Evolutionary conservation across 148 eudicot species (phyloP).

Genomic region (Gaultheria prostrata): DNA sequence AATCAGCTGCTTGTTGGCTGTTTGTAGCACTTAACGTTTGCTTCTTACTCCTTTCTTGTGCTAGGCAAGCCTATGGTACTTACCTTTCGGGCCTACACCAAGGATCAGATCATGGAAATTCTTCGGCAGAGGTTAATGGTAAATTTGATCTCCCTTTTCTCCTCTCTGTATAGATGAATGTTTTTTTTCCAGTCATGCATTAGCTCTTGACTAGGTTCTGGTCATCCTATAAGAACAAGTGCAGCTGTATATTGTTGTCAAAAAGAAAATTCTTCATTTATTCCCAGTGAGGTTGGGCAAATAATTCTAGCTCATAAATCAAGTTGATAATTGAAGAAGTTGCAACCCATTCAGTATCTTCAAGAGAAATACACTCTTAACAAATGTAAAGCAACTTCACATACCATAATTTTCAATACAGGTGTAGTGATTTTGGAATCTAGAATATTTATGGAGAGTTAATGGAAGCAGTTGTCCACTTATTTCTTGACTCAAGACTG

Average conservation of each 20-base stretch:
- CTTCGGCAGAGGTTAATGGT: slow-evolving; percentile 74
- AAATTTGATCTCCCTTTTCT: slow-evolving; percentile 11
- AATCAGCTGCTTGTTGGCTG: neutral
- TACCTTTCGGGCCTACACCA: slow-evolving; percentile 84
- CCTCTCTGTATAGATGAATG: neutral
- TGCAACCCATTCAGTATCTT: neutral
- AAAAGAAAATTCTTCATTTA: neutral
- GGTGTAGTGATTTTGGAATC: neutral
- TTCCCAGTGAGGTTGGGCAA: neutral
- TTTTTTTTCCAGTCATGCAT: neutral
- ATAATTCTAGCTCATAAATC: neutral
- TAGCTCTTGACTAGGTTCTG: neutral
- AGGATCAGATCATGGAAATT: slow-evolving; percentile 77
- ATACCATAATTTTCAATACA: too few relatives aligned
- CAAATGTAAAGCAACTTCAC: neutral
- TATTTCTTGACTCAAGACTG: slow-evolving; percentile 4
- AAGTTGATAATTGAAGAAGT: neutral
- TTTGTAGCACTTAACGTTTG: neutral
- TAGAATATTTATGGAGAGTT: too few relatives aligned
- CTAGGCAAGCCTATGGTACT: slow-evolving; percentile 80
- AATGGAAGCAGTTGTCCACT: neutral
- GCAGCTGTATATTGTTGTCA: neutral
- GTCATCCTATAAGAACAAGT: neutral
- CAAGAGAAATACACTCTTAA: too few relatives aligned
- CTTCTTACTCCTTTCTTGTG: slow-evolving; percentile 24